Base-by-base conservation (phyloP, 2,329 filamentous ascomycete species). In the Penicillium fuscoglaucum region DNA sequence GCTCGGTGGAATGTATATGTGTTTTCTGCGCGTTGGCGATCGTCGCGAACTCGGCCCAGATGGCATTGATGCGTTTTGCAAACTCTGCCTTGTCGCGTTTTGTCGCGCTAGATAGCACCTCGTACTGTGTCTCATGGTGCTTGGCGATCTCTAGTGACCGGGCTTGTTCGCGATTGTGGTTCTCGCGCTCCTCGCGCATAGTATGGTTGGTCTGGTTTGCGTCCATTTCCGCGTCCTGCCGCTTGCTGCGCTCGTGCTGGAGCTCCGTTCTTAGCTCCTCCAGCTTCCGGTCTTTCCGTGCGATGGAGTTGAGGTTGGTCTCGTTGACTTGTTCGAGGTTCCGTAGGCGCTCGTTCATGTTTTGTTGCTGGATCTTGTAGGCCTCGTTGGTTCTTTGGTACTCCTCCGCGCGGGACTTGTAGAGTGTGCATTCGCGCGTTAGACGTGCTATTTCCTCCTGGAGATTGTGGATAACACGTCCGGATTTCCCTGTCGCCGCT, bases 371-470 rank as follows among this genome's bases (percentile, higher is more conserved):
- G 13, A 73, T 74, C 57, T 77, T 78, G 43, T 78, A 68, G 2
- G 75, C 72, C 61, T 82, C 79, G 57, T 80, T 80, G 44, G 72
- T 74, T 35, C 77, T 74, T 60, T 80, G 78, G 5, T 76, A 74
- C 60, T 82, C 79, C 59, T 82, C 79, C 8, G 75, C 74, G 15
- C 75, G 75, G 33, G 74, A 78, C 58, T 74, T 76, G 57, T 78
- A 74, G 24, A 81, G 65, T 50, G 73, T 76, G 61, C 75, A 78
- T 60, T 82, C 79, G 19, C 79, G 75, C 12, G 76, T 79, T 41
- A 81, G 63, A 26, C 79, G 78, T 29, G 80, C 79, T 58, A 81
- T 81, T 47, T 82, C 79, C 61, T 78, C 78, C 66, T 81, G 79
- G 35, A 82, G 68, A 56, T 78, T 78, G 59, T 82, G 79, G 53